Evolutionary conservation across 352 stramenopile genomes (phyloP), one percentile per base, ranked within the genome.

Genomic region (Thraustotheca clavata): DNA sequence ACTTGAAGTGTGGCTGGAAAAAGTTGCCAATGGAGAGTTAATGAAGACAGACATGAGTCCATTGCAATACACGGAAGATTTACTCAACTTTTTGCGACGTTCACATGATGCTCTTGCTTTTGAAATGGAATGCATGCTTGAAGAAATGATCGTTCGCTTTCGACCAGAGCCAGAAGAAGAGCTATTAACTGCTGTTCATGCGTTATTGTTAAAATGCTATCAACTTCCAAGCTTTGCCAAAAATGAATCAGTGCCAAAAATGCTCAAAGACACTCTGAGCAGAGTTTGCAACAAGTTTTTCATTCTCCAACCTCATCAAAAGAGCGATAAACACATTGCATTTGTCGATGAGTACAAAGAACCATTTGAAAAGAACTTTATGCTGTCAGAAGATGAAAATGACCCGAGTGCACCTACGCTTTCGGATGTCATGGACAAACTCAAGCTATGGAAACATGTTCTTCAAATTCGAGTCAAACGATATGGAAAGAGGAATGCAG

Each of bases 81-180:
- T 99, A 34, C 96, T 99, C 71, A 98, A 95, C 39, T 97, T 95
- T 59, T 74, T 99, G 24, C 97, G 74, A 75, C 87, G 91, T 71
- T 87, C 83, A 61, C 88, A 89, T 68, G 81, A 92, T 60, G 80
- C 84, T 24, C 74, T 97, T 41, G 95, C 82, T 47, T 95, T 95
- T 69, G 91, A 97, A 70, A 96, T 99, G 77, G 97, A 99, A 78
- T 94, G 88, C 32, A 98, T 99, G 73, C 75, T 99, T 32, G 96
- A 99, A 76, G 96, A 99, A 69, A 87, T 99, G 68, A 99, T 99
- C 70, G 94, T 97, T 4, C 92, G 95, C 39, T 99, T 99, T 68
- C 88, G 96, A 0, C 94, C 94, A 16, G 96, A 97, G 54, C 96
- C 96, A 4, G 95, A 98, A 72, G 95, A 99, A 71, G 96, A 99